Conservation (phyloP, 108 stramenopile species). For the Epithemia pelagica region DNA sequence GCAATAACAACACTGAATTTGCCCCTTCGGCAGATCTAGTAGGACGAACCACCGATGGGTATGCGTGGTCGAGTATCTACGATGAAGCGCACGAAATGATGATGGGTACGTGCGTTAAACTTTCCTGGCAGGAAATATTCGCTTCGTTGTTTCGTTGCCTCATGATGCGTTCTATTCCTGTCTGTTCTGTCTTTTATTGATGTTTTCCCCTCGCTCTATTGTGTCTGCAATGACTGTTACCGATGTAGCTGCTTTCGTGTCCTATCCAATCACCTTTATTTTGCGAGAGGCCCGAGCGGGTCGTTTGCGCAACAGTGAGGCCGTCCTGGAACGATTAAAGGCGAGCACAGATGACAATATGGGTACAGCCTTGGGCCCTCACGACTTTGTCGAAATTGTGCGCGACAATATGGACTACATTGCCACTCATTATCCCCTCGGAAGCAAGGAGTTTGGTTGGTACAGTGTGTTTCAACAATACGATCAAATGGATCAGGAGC, state of each 20-base stretch:
- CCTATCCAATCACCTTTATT: conserved; percentile 18
- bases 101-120: conserved; percentile 5
- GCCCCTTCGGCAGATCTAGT: no score
- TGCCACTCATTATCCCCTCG: neutral
- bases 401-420: conserved; percentile 13
- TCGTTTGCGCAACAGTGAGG: conserved; percentile 1
- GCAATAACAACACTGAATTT: no score
- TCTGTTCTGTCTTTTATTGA: neutral
- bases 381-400: conserved; percentile 15
- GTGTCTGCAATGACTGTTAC: no score
- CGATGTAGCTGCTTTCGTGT: conserved; percentile 9
- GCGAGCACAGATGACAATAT: conserved; percentile 8
- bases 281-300: conserved; percentile 13
- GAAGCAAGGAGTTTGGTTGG: conserved; percentile 11
- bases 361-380: neutral
- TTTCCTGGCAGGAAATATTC: neutral
- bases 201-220: neutral
- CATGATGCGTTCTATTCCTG: neutral
- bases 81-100: conserved; percentile 24
- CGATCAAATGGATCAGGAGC: neutral
- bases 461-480: conserved; percentile 5
- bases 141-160: neutral
- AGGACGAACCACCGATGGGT: conserved; percentile 3
- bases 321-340: conserved; percentile 7
- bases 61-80: conserved; percentile 11